A percentile compares a stretch with the other conserved stretches of the same genome.
phyloP scores from a whole-genome alignment of 2,329 filamentous ascomycete species.

The Plectosphaerella plurivora region DNA sequence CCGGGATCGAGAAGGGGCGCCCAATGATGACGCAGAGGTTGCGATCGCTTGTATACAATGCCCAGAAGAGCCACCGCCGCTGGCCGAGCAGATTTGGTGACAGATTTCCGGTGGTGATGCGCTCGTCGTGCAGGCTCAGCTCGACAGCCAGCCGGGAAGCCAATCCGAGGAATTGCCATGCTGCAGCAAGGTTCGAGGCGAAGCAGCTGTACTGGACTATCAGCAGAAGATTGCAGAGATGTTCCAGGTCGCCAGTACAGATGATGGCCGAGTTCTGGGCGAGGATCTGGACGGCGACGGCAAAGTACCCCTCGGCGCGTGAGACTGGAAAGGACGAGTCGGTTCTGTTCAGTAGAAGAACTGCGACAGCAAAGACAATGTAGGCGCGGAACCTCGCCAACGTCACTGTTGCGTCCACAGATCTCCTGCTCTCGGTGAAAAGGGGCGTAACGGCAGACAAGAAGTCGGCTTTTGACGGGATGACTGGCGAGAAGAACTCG shows the following conservation, averaged over 20 bases:
- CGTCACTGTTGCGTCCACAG: neutral
- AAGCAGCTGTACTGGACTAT: slow-evolving; percentile 10
- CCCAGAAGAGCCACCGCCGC: slow-evolving; percentile 11
- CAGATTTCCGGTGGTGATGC: neutral
- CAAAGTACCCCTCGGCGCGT: slow-evolving; percentile 8
- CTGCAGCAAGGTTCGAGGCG: slow-evolving; percentile 7
- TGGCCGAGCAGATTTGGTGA: neutral
- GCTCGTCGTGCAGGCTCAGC: slow-evolving; percentile 8
- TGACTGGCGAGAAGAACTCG: slow-evolving; percentile 19
- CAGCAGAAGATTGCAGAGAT: slow-evolving; percentile 8
- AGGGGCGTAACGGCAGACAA: slow-evolving; percentile 2
- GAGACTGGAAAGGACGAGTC: slow-evolving; percentile 7
- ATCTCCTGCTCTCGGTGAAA: neutral
- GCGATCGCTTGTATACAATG: slow-evolving; percentile 10
- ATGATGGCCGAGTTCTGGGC: slow-evolving; percentile 4
- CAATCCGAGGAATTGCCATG: slow-evolving; percentile 11
- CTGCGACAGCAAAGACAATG: slow-evolving; percentile 7
- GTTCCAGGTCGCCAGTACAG: slow-evolving; percentile 8
- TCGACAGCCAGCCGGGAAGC: slow-evolving; percentile 7
- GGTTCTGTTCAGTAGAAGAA: slow-evolving; percentile 10
- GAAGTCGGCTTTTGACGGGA: slow-evolving; percentile 13
- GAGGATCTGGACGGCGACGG: slow-evolving; percentile 3
- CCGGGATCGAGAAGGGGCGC: slow-evolving; percentile 9
- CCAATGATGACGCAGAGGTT: slow-evolving; percentile 12
- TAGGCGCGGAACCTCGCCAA: slow-evolving; percentile 5